These are phyloP conservation scores for Galeopsis tetrahit DNA, from an alignment of 257 asterid genomes.

Conservation along the genomic window DNA sequence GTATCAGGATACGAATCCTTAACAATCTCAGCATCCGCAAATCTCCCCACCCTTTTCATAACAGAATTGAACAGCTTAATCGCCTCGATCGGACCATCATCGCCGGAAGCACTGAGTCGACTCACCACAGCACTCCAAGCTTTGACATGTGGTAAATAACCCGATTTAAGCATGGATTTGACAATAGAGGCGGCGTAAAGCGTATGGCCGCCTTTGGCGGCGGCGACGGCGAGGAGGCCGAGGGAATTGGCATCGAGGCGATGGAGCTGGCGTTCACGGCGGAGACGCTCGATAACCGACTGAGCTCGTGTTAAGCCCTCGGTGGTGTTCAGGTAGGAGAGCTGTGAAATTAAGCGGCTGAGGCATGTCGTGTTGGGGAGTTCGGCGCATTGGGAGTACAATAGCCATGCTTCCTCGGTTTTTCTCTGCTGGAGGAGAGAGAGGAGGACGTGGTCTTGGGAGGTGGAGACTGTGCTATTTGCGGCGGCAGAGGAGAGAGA, in stretches of 20 bases:
- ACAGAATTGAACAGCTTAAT: conserved; percentile 62
- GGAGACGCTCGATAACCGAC: conserved; percentile 80
- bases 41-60: conserved; percentile 51
- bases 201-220: conserved; percentile 84
- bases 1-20: conserved; percentile 82
- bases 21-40: conserved; percentile 51
- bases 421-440: conserved; percentile 73
- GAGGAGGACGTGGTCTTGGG: conserved; percentile 62
- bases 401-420: conserved; percentile 87
- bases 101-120: conserved; percentile 72
- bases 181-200: conserved; percentile 84
- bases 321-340: conserved; percentile 74
- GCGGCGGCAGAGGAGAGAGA: conserved; percentile 37
- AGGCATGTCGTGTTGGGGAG: conserved; percentile 87
- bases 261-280: conserved; percentile 77
- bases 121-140: conserved; percentile 96
- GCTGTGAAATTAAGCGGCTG: conserved; percentile 83
- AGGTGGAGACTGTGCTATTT: conserved; percentile 22
- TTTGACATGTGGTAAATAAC: conserved; percentile 89
- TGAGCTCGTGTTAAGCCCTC: conserved; percentile 73
- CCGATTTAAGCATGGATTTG: conserved; percentile 88
- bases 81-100: conserved; percentile 84
- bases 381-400: conserved; percentile 54
- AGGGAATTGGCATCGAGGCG: conserved; percentile 94
- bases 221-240: conserved; percentile 89